Evolutionary conservation across 106 monocot species (phyloP).

Genomic region (Posidonia australis): DNA sequence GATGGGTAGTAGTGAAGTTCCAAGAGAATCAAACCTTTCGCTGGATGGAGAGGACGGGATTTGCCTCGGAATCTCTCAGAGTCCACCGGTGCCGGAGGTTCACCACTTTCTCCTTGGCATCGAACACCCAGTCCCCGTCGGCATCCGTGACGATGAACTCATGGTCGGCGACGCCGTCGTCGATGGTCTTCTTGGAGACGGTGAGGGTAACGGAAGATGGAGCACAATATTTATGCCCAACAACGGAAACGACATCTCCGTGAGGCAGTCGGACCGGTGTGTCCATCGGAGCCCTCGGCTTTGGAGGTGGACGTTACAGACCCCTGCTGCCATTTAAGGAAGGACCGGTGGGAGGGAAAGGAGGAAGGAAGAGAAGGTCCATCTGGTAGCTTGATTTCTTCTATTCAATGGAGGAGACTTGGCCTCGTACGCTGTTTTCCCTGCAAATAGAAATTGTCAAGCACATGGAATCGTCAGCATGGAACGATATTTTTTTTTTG

Average conservation of each 20-base stretch:
- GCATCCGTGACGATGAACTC: slow-evolving; percentile 13
- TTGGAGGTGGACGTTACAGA: too few relatives aligned
- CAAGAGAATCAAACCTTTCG: too few relatives aligned
- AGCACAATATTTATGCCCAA: slow-evolving; percentile 16
- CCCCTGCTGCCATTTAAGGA: too few relatives aligned
- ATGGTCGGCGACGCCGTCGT: slow-evolving; percentile 10
- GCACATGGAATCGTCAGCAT: too few relatives aligned
- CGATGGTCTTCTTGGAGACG: slow-evolving; percentile 13
- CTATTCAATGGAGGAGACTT: too few relatives aligned
- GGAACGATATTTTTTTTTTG: too few relatives aligned
- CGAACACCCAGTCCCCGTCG: slow-evolving; percentile 11
- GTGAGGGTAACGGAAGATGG: slow-evolving; percentile 14
- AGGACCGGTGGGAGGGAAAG: too few relatives aligned
- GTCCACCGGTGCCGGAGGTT: slow-evolving; percentile 12
- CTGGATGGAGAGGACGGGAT: slow-evolving; percentile 19
- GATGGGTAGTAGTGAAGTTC: not conserved
- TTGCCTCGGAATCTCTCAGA: slow-evolving; percentile 7
- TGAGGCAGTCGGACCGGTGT: not conserved
- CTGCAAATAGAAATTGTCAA: too few relatives aligned
- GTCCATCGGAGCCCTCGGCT: not conserved
- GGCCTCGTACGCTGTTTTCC: too few relatives aligned
- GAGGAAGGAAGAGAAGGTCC: too few relatives aligned
- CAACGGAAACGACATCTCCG: slow-evolving; percentile 5
- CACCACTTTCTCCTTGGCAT: slow-evolving; percentile 10
- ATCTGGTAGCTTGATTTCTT: too few relatives aligned